phyloP scores from a whole-genome alignment of 352 stramenopile genomes.

The Albugo candida region DNA sequence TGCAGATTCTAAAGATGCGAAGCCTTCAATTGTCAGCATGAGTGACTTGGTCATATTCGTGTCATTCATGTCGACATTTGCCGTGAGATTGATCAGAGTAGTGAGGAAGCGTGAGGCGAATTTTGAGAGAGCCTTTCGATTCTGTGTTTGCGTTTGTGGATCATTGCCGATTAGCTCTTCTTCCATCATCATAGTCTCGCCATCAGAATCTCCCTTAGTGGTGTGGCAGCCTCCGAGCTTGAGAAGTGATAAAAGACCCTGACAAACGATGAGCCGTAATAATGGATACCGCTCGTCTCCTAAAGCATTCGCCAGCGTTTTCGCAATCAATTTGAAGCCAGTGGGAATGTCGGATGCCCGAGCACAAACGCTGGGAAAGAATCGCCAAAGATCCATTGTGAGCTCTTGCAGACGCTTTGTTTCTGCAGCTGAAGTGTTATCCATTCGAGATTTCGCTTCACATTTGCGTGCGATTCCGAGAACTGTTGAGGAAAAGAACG shows the following conservation, averaged over 20 bases:
- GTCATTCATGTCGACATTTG: constrained; percentile 60
- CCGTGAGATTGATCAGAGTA: constrained; percentile 64
- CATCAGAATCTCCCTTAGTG: constrained; percentile 25
- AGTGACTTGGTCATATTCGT: constrained; percentile 44
- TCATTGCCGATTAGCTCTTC: constrained; percentile 18
- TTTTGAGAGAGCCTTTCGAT: constrained; percentile 58
- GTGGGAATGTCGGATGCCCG: constrained; percentile 50
- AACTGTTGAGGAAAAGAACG: constrained; percentile 53
- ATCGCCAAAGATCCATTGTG: constrained; percentile 59
- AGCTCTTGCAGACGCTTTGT: constrained; percentile 59
- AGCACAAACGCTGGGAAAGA: constrained; percentile 66
- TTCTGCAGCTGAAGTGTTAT: constrained; percentile 39
- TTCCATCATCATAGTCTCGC: constrained; percentile 19
- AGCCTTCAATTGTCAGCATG: constrained; percentile 64
- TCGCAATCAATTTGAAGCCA: constrained; percentile 74
- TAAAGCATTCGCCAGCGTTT: constrained; percentile 74
- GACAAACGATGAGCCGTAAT: constrained; percentile 63
- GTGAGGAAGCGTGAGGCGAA: constrained; percentile 69
- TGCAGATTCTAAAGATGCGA: constrained; percentile 44
- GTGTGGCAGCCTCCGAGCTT: constrained; percentile 30
- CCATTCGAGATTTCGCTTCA: constrained; percentile 37
- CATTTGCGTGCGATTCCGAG: constrained; percentile 52
- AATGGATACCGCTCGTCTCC: constrained; percentile 71
- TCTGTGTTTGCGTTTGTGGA: constrained; percentile 27
- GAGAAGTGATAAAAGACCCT: constrained; percentile 62